These are phyloP conservation scores for Cucurbita ficifolia DNA, from an alignment of 306 rosid genomes.

Conservation along the genomic window DNA sequence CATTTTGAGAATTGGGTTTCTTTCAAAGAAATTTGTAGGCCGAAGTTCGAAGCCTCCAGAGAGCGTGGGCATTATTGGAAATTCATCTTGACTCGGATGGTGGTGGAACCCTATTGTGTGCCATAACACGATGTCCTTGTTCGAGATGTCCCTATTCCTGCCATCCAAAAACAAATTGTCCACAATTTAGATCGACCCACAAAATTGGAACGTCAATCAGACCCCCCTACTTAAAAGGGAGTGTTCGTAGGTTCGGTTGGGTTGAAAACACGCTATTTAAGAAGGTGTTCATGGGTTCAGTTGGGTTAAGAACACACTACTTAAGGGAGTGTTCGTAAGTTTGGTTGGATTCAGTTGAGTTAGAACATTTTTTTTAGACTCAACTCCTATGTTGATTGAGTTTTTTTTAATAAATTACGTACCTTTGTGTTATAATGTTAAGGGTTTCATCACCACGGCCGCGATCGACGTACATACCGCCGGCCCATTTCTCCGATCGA, in stretches of 20 bases:
- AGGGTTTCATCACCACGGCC: slow-evolving; percentile 39
- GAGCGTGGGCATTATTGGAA: slow-evolving; percentile 49
- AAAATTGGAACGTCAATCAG: too few species aligned
- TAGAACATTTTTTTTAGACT: too few species aligned
- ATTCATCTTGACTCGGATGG: slow-evolving; percentile 49
- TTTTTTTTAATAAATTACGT: not conserved
- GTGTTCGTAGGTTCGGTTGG: too few species aligned
- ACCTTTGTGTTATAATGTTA: slow-evolving; percentile 61
- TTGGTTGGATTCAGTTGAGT: too few species aligned
- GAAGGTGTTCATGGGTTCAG: too few species aligned
- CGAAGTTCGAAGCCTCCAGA: slow-evolving; percentile 37
- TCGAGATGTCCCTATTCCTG: not conserved
- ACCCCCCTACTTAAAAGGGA: too few species aligned
- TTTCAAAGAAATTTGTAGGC: slow-evolving; percentile 60
- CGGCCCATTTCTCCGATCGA: slow-evolving; percentile 40
- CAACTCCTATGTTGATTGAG: too few species aligned
- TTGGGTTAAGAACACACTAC: too few species aligned
- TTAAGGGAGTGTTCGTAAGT: too few species aligned
- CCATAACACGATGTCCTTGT: slow-evolving; percentile 26
- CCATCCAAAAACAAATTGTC: not conserved
- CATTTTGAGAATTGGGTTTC: slow-evolving; percentile 23
- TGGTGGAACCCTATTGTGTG: slow-evolving; percentile 53
- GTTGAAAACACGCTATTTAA: too few species aligned
- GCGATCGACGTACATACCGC: slow-evolving; percentile 23
- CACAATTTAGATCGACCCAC: too few species aligned